Percentiles rank a stretch among this genome's conserved stretches.
phyloP scores from a whole-genome alignment of 1,139 yeast species.

The Candida smagusa region DNA sequence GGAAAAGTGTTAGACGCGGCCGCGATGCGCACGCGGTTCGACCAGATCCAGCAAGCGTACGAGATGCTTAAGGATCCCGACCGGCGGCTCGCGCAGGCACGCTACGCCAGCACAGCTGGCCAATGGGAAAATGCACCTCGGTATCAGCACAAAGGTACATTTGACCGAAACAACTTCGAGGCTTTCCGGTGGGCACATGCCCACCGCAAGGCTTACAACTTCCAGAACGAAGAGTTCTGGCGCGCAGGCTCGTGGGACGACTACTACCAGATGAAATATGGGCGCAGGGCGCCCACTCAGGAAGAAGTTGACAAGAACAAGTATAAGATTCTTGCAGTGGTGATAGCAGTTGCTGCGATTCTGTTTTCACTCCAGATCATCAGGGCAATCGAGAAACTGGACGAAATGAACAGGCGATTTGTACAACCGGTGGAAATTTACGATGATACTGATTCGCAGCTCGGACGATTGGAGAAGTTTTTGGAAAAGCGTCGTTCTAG shows the following conservation, averaged over 20 bases:
- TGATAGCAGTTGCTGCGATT: constrained; percentile 38
- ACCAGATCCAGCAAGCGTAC: constrained; percentile 71
- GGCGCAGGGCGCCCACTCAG: constrained; percentile 36
- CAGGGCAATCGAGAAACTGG: constrained; percentile 37
- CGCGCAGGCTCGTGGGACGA: constrained; percentile 77
- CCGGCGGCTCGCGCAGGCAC: constrained; percentile 31
- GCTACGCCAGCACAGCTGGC: constrained; percentile 20
- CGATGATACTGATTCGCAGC: constrained; percentile 38
- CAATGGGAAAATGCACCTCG: constrained; percentile 20
- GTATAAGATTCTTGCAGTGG: constrained; percentile 41
- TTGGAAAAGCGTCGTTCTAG: constrained; percentile 54
- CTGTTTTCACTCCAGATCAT: constrained; percentile 44
- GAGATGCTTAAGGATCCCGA: constrained; percentile 60
- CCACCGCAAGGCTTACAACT: constrained; percentile 30
- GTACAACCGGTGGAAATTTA: constrained; percentile 24
- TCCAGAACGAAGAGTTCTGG: constrained; percentile 49
- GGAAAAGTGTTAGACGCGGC: constrained; percentile 29
- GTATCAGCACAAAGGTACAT: constrained; percentile 9
- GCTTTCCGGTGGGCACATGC: constrained; percentile 40
- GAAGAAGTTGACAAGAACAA: constrained; percentile 47
- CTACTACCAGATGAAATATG: constrained; percentile 42
- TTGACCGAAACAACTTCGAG: constrained; percentile 14
- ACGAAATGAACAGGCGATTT: constrained; percentile 43
- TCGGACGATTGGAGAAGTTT: constrained; percentile 55
- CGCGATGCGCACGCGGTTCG: constrained; percentile 60